Evolutionary conservation across 2,329 filamentous ascomycete species (phyloP), one percentile per base, ranked within the genome.

Genomic region (Calonectria ilicicola): DNA sequence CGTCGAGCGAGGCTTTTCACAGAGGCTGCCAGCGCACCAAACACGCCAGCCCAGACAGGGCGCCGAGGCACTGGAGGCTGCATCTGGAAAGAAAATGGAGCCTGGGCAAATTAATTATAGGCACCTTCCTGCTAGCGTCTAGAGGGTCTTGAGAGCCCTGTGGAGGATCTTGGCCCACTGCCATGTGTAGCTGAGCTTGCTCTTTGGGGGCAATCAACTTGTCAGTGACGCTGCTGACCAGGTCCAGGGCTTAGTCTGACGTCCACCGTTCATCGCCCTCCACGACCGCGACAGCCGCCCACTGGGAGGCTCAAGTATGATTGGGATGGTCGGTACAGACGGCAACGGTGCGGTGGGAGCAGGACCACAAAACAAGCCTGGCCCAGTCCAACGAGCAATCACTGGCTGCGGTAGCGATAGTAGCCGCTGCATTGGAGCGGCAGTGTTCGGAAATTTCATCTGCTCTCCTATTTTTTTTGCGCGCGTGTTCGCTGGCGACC

Each of bases 41-140:
- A 26, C 46, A 26, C 42, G 46, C 32, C 53, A 38, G 29, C n/a
- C 29, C 53, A n/a, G n/a, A 38, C 23, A 49, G n/a, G 53, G 53
- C 53, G 44, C 63, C 60, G 67, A 69, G 58, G 72, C 62, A 49
- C 58, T 72, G 73, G 68, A 73, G 65, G 27, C 49, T 72, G 42
- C 68, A 70, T 62, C 40, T 49, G 42, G 19, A 67, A 66, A 46
- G 65, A 69, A 42, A 69, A 78, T 63, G 75, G 77, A 74, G 70
- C 69, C 46, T 72, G 68, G 66, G 72, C 67, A 76, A 74, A 74
- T 79, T 78, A 79, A 79, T 72, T 73, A 76, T 74, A 76, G 76
- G 69, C 68, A 67, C 69, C 49, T 74, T 58, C 40, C 67, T 44
- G 58, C 56, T 73, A 73, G 64, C 68, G 70, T 60, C 23, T 66